phyloP scores from a whole-genome alignment of 768 basidiomycete species.

The Mrakia blollopis region DNA sequence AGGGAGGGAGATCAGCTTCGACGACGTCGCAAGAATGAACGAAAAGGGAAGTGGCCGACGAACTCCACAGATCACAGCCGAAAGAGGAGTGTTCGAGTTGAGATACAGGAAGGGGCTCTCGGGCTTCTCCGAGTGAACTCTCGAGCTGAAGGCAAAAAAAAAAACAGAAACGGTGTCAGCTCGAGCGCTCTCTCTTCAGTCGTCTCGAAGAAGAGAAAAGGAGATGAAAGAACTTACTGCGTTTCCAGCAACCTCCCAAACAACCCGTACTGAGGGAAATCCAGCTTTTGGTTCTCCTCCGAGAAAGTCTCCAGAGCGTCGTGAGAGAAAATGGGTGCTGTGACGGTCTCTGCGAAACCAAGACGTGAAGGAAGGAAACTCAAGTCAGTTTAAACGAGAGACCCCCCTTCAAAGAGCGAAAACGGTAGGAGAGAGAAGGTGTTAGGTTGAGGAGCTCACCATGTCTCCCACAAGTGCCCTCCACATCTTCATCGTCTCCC shows the following conservation, averaged over 20 bases:
- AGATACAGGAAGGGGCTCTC: neutral
- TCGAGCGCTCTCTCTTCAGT: neutral
- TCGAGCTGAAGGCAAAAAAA: neutral
- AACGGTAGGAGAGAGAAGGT: neutral
- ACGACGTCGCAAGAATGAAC: neutral
- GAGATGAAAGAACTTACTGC: neutral
- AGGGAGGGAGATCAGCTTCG: neutral
- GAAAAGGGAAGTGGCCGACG: neutral
- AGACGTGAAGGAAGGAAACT: no score
- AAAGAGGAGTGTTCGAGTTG: neutral
- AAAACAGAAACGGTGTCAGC: neutral
- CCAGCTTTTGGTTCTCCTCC: neutral
- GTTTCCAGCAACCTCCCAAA: neutral
- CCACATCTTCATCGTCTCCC: neutral
- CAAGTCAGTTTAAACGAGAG: no score
- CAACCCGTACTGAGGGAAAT: constrained; percentile 13
- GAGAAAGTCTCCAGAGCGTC: neutral
- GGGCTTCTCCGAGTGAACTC: neutral
- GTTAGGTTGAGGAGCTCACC: neutral
- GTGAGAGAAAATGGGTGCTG: neutral
- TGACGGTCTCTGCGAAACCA: neutral
- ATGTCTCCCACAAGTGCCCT: neutral
- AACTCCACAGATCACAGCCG: neutral
- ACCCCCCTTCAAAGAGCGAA: no score
- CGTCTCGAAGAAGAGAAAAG: neutral